Evolutionary conservation across 805 yeast species (phyloP).

Genomic region (Candida nonsorbophila): DNA sequence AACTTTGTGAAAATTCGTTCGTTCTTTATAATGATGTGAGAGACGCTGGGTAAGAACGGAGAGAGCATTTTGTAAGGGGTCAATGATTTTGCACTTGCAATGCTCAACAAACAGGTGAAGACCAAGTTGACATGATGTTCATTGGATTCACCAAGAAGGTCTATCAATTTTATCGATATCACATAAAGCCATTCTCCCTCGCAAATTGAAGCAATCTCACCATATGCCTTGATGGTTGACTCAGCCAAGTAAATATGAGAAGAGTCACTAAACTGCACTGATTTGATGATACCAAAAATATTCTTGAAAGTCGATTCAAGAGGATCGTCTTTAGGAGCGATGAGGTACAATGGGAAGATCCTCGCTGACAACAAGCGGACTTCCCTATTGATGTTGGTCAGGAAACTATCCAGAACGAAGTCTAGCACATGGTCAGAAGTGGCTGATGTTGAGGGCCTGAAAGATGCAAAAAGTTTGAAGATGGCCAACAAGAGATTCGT

Average conservation of each 20-base stretch:
- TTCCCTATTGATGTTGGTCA: slow-evolving; percentile 43
- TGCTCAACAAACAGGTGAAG: slow-evolving; percentile 52
- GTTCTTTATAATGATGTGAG: slow-evolving; percentile 58
- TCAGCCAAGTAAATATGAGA: slow-evolving; percentile 44
- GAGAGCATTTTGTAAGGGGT: slow-evolving; percentile 78
- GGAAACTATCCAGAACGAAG: slow-evolving; percentile 36
- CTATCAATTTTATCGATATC: slow-evolving; percentile 59
- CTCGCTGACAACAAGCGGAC: slow-evolving; percentile 49
- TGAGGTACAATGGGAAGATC: slow-evolving; percentile 49
- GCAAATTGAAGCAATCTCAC: slow-evolving; percentile 56
- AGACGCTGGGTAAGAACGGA: slow-evolving; percentile 72
- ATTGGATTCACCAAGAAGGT: slow-evolving; percentile 58
- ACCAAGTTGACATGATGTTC: slow-evolving; percentile 67
- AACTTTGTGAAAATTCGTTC: slow-evolving; percentile 54
- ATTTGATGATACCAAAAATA: slow-evolving; percentile 38
- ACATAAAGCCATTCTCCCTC: slow-evolving; percentile 67
- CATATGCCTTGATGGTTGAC: slow-evolving; percentile 55
- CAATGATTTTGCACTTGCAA: slow-evolving; percentile 50
- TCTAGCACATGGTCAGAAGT: slow-evolving; percentile 13
- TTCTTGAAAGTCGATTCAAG: slow-evolving; percentile 35
- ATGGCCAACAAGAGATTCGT: slow-evolving; percentile 44
- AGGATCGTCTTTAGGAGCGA: slow-evolving; percentile 30
- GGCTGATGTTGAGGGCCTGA: slow-evolving; percentile 37
- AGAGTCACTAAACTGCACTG: slow-evolving; percentile 28
- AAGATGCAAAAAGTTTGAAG: slow-evolving; percentile 48